phyloP scores from a whole-genome alignment of 805 yeast genomes.

The Pichia thaimueangensis region DNA sequence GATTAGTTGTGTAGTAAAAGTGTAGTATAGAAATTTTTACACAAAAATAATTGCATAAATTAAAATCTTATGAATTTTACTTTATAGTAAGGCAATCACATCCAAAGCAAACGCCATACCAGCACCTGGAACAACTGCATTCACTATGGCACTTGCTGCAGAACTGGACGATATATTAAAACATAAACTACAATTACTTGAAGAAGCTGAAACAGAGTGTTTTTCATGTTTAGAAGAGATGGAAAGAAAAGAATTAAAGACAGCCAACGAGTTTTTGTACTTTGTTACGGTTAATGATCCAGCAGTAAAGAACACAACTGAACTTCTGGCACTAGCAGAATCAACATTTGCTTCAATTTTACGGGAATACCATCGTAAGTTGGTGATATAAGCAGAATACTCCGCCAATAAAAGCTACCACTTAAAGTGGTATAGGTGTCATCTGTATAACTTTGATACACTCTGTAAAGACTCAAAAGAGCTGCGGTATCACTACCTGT shows the following conservation, averaged over 20 bases:
- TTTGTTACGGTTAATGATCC: too few relatives aligned
- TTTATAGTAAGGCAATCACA: constrained; percentile 22
- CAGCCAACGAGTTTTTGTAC: too few relatives aligned
- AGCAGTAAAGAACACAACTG: constrained; percentile 11
- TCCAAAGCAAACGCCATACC: constrained; percentile 19
- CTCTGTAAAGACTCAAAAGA: constrained; percentile 30
- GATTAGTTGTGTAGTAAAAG: too few relatives aligned
- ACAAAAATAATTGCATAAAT: too few relatives aligned
- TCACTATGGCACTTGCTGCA: constrained; percentile 16
- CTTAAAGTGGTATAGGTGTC: constrained; percentile 38
- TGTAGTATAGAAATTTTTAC: too few relatives aligned
- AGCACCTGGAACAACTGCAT: constrained; percentile 15
- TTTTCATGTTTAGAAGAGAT: too few relatives aligned
- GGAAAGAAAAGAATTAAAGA: too few relatives aligned
- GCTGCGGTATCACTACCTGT: constrained; percentile 24
- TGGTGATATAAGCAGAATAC: constrained; percentile 26
- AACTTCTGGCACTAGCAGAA: constrained; percentile 13
- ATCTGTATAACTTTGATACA: constrained; percentile 36
- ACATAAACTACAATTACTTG: too few relatives aligned
- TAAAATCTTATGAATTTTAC: too few relatives aligned
- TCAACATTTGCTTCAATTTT: constrained; percentile 22
- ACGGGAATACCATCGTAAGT: constrained; percentile 31
- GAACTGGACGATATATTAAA: too few relatives aligned
- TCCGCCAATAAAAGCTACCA: constrained; percentile 15
- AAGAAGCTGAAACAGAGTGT: constrained; percentile 10